Evolutionary conservation across 306 rosid species (phyloP), one percentile per base, ranked within the genome.

Genomic region (Oemleria cerasiformis): DNA sequence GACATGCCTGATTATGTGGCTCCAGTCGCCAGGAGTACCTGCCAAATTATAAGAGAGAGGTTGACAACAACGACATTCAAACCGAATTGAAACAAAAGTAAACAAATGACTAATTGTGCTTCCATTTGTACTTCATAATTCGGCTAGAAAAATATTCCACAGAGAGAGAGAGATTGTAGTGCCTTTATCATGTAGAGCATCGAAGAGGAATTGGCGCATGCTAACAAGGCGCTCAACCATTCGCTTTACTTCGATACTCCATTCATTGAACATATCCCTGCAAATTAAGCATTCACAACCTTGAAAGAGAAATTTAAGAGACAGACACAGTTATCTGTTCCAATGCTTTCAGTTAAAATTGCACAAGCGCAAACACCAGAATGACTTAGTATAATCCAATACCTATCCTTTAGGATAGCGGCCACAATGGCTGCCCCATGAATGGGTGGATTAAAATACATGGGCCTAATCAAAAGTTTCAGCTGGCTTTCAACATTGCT

Each of bases 21-120:
- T 89, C 99, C 99, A 94, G 50, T 91, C 96, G 68, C 96, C 99
- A 57, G 97, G 97, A 38, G 99, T 91, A 81, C 96, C 99, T 94
- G 88, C 58, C 36, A 60, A 36, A 6, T 15, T 20, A 8, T 69
- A 39, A n/a, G 23, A 14, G 49, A 50, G 38, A 38, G 16, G 50
- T 21, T 21, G 40, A 20, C 40, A 54, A 68, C 38, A 55, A 67
- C 49, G 30, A 50, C 40, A 30, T 2, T 12, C 4, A 7, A 67
- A 67, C 16, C 45, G 3, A 68, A 19, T 30, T 0, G 56, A 68
- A 40, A 21, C 12, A 3, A 4, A 54, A 39, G 51, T 15, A 20
- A 11, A 20, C 0, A 6, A 2, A 36, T 39, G 16, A 53, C 20
- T 12, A 10, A 68, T 51, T 21, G n/a, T 7, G 25, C 57, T 51